A percentile compares a stretch with the other conserved stretches of the same genome.
Evolutionary conservation across 2,329 filamentous ascomycete genomes (phyloP).

Genomic region (Xylaria multiplex): DNA sequence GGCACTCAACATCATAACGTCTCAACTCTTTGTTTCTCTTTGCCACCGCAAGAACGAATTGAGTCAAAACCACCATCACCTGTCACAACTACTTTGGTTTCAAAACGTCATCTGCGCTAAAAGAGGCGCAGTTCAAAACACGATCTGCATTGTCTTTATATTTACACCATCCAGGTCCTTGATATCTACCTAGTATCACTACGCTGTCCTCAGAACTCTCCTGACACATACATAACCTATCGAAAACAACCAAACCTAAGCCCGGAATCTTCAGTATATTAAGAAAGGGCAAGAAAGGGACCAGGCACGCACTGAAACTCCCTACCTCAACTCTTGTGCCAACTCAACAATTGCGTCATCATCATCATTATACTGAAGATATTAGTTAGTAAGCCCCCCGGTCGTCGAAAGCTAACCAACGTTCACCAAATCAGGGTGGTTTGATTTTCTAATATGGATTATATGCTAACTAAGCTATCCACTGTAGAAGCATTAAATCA

Average conservation of each 20-base stretch:
- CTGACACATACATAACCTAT: slow-evolving; percentile 3
- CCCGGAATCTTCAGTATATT: not conserved
- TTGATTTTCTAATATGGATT: not conserved
- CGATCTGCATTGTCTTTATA: slow-evolving; percentile 21
- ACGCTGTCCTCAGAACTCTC: not conserved
- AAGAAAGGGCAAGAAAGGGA: not conserved
- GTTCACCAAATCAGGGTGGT: not conserved
- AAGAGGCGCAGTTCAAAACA: slow-evolving; percentile 7
- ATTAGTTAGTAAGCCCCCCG: slow-evolving; percentile 1
- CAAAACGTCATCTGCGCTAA: slow-evolving; percentile 25
- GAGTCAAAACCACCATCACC: slow-evolving; percentile 21
- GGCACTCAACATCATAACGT: slow-evolving; percentile 21
- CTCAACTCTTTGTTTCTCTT: slow-evolving; percentile 30
- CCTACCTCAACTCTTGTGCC: not conserved
- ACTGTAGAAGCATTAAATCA: slow-evolving; percentile 13
- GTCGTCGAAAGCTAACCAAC: not conserved
- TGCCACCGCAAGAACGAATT: slow-evolving; percentile 31
- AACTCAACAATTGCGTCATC: not conserved
- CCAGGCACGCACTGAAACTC: slow-evolving; percentile 4
- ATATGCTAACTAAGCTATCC: slow-evolving; percentile 7
- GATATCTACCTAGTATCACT: not conserved
- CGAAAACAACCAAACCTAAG: slow-evolving; percentile 7
- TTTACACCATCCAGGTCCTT: slow-evolving; percentile 1
- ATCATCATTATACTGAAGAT: not conserved
- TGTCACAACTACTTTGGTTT: slow-evolving; percentile 8